Evolutionary conservation across 2,329 filamentous ascomycete genomes (phyloP).

Genomic region (Fusarium subglutinans): DNA sequence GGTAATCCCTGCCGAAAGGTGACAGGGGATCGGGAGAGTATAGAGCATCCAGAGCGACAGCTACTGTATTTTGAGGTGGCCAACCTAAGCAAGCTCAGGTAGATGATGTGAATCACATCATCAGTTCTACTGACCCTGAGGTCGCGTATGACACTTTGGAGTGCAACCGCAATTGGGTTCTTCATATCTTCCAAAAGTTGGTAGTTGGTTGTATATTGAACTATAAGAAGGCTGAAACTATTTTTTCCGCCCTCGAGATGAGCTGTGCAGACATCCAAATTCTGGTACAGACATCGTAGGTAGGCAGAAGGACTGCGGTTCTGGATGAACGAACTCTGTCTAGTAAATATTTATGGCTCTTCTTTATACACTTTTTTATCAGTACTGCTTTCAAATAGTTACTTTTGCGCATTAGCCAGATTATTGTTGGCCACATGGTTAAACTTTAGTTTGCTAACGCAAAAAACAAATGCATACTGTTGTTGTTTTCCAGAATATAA

Average conservation of each 20-base stretch:
- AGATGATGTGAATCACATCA: fast-evolving
- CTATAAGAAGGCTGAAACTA: fast-evolving
- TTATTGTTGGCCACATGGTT: fast-evolving
- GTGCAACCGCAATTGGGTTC: not conserved
- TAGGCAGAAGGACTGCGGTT: fast-evolving
- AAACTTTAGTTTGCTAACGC: not conserved
- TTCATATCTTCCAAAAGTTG: not conserved
- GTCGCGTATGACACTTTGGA: not conserved
- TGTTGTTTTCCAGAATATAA: too few relatives aligned
- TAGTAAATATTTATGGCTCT: fast-evolving
- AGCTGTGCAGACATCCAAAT: not conserved
- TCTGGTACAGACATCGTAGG: not conserved
- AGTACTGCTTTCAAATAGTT: not conserved
- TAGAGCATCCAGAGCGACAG: not conserved
- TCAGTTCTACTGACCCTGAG: not conserved
- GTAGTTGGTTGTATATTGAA: not conserved
- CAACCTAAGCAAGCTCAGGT: fast-evolving
- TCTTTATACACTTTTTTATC: fast-evolving
- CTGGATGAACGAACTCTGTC: fast-evolving
- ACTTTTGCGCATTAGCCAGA: too few relatives aligned
- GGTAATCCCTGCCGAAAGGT: fast-evolving
- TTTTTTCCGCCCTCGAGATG: not conserved
- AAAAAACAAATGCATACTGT: not conserved
- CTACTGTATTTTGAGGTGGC: not conserved
- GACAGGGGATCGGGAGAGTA: fast-evolving